Evolutionary conservation across 305 asterid genomes (phyloP).

Genomic region (Andrographis paniculata): DNA sequence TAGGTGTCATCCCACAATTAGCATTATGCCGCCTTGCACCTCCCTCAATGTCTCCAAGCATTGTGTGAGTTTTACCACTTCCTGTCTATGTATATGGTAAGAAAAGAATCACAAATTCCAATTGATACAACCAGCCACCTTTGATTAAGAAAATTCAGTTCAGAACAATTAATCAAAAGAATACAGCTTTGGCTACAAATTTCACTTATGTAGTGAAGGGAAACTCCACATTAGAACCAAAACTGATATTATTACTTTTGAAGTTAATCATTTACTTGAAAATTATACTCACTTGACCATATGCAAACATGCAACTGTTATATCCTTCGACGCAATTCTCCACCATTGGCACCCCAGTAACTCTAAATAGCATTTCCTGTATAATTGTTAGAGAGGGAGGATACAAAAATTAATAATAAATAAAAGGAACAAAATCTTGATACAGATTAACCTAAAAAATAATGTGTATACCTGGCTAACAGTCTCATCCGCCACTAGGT

Average conservation of each 20-base stretch:
- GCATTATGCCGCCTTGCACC: slow-evolving; percentile 87
- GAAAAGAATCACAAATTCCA: background rate
- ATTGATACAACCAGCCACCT: too few relatives aligned
- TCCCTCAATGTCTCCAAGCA: slow-evolving; percentile 98
- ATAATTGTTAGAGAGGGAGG: slow-evolving; percentile 14
- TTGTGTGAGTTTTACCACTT: slow-evolving; percentile 97
- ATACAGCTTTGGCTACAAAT: too few relatives aligned
- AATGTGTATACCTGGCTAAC: slow-evolving; percentile 67
- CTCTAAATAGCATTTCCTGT: slow-evolving; percentile 90
- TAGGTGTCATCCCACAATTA: slow-evolving; percentile 94
- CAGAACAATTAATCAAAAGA: background rate
- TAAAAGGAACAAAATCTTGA: slow-evolving; percentile 5
- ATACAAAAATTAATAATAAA: slow-evolving; percentile 3
- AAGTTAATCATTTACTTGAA: too few relatives aligned
- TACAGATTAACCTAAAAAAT: background rate
- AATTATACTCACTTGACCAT: slow-evolving; percentile 78
- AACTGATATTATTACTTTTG: too few relatives aligned
- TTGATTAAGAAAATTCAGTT: too few relatives aligned
- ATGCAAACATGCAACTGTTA: slow-evolving; percentile 98
- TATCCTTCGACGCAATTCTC: slow-evolving; percentile 95
- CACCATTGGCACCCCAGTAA: slow-evolving; percentile 91
- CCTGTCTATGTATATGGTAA: slow-evolving; percentile 52
- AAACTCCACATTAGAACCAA: too few relatives aligned
- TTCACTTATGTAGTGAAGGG: too few relatives aligned
- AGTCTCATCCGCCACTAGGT: slow-evolving; percentile 82